A percentile compares a stretch with the other conserved stretches of the same genome.
Conservation (phyloP, 2,329 filamentous ascomycete species). For the Colletotrichum horii region DNA sequence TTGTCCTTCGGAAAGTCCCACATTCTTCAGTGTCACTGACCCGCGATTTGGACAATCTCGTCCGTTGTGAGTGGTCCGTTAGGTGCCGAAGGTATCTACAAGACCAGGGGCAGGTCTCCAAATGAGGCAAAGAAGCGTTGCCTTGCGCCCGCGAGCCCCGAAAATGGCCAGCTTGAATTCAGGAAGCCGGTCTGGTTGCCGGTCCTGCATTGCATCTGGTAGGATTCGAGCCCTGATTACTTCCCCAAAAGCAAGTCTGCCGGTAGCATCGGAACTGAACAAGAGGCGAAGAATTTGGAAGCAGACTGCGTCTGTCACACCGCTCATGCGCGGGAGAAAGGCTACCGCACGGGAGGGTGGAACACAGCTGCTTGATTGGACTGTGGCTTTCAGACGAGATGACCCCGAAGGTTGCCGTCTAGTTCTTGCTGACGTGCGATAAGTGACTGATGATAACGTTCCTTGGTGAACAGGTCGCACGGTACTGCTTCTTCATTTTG, state of each 20-base stretch:
- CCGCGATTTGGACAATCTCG: background rate
- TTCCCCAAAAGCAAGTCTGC: background rate
- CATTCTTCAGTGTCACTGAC: background rate
- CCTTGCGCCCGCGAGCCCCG: background rate
- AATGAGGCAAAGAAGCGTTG: background rate
- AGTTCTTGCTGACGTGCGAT: background rate
- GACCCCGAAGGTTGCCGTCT: background rate
- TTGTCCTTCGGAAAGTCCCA: background rate
- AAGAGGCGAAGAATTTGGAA: background rate
- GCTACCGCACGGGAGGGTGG: background rate
- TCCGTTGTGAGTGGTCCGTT: background rate
- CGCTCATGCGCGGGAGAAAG: background rate
- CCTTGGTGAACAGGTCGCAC: background rate
- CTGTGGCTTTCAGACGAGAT: background rate
- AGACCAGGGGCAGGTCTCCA: background rate
- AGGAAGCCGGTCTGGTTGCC: background rate
- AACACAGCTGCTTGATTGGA: background rate
- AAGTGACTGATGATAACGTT: background rate
- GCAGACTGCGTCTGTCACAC: background rate
- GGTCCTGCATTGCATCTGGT: background rate
- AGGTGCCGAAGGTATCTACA: background rate
- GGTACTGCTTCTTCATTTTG: background rate
- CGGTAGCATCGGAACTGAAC: background rate
- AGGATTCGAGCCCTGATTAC: background rate
- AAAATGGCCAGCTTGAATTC: background rate